Evolutionary conservation across 2,329 filamentous ascomycete genomes (phyloP), one percentile per base, ranked within the genome.

Genomic region (Fusarium oxysporum): DNA sequence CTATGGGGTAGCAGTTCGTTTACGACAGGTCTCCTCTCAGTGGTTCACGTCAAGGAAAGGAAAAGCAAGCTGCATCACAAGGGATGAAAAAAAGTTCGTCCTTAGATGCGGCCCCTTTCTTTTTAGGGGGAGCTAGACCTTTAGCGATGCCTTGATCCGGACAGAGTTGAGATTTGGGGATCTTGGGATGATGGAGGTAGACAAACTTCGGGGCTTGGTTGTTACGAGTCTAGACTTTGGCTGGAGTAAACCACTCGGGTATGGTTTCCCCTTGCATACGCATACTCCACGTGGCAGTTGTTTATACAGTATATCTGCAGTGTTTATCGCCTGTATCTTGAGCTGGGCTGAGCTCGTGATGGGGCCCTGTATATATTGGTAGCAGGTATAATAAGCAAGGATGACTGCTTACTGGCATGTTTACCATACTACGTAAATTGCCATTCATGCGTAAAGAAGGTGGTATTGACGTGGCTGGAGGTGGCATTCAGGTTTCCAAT

Each of bases 281-380:
- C 50, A 70, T 21, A 55, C 54, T 63, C 74, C 73, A 77, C 75
- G 75, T 77, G 75, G 75, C 71, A 65, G 67, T 41, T 48, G 43
- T 44, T 57, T 44, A 17, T 69, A 64, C 48, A 66, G 50, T 62
- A 12, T 19, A 17, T n/a, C 12, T 32, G 33, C 35, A 55, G 53
- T 40, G 48, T 28, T 25, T 40, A 21, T 40, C n/a, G 41, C 55
- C 41, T 23, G 60, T 21, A 14, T 28, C 33, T n/a, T 54, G 50
- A 54, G 50, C 50, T 38, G 50, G 35, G 50, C n/a, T 19, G 30
- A 40, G 21, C 37, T 33, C 17, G 25, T 45, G 23, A 44, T 35
- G 50, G 33, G 33, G n/a, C 50, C 50, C 50, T 54, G 50, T 38
- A 38, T 25, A 53, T 53, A 38, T 38, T 14, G 54, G 30, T 14